Conservation (phyloP, 352 stramenopile species). For the Globisporangium spinosum region DNA sequence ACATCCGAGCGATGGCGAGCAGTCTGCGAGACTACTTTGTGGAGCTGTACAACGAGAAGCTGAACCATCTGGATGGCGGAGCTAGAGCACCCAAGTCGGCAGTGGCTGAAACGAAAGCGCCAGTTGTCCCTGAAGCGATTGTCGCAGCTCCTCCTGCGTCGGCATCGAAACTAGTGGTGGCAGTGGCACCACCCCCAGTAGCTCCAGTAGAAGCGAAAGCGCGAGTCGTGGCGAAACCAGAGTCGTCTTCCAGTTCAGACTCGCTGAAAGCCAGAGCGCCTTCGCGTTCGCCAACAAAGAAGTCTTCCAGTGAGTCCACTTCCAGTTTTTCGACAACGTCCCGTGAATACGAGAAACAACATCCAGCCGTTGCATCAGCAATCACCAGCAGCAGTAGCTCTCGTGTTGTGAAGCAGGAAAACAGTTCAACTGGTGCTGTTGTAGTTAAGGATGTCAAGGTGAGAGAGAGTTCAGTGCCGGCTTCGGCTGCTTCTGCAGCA, state of each 20-base stretch:
- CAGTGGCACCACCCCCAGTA: background rate
- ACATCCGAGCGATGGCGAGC: conserved; percentile 84
- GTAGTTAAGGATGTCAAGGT: background rate
- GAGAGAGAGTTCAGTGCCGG: background rate
- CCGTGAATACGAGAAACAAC: background rate
- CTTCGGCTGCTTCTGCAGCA: background rate
- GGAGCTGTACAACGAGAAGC: conserved; percentile 65
- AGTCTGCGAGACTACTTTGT: conserved; percentile 81
- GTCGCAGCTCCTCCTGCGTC: background rate
- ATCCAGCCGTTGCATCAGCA: background rate
- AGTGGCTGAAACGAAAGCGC: background rate
- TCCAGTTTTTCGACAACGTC: conserved; percentile 11
- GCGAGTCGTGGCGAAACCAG: background rate
- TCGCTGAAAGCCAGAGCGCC: conserved; percentile 4
- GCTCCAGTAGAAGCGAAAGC: background rate
- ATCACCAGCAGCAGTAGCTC: background rate
- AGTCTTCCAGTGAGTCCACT: conserved; percentile 25
- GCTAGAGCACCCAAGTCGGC: conserved; percentile 16
- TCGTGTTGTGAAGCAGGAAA: conserved; percentile 10
- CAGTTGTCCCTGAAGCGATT: background rate
- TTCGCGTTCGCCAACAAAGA: conserved; percentile 21
- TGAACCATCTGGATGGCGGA: conserved; percentile 36
- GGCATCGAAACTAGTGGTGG: background rate
- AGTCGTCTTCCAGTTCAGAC: background rate
- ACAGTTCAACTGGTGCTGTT: background rate